Percentiles rank a stretch among this genome's conserved stretches.
phyloP scores from a whole-genome alignment of 2,329 filamentous ascomycete species.

The Dactylellina leptospora region DNA sequence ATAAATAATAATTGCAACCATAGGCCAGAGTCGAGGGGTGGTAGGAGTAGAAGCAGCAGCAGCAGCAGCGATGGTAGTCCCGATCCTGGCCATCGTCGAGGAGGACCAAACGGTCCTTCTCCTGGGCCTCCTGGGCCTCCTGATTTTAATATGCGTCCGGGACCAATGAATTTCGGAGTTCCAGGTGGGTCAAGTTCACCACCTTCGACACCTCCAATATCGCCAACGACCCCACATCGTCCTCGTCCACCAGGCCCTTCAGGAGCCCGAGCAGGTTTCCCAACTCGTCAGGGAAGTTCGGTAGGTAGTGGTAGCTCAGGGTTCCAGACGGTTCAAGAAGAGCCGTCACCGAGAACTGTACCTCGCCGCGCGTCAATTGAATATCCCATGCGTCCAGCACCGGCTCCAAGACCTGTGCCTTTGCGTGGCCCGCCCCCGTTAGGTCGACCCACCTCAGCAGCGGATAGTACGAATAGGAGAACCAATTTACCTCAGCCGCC shows the following conservation, averaged over 20 bases:
- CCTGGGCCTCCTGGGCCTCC: slow-evolving; percentile 14
- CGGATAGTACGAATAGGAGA: neutral
- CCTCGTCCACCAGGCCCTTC: neutral
- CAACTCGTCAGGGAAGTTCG: neutral
- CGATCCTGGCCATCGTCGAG: neutral
- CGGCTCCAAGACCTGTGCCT: neutral
- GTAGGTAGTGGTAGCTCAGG: slow-evolving; percentile 19
- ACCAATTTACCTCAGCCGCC: neutral
- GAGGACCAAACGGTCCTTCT: neutral
- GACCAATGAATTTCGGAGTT: neutral
- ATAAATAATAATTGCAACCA: slow-evolving; percentile 28
- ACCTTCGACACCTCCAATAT: slow-evolving; percentile 3
- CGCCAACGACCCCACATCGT: neutral
- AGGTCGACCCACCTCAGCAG: neutral
- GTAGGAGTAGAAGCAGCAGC: neutral
- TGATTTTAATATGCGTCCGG: neutral
- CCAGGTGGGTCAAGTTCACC: neutral
- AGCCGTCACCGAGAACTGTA: slow-evolving; percentile 20
- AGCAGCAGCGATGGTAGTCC: neutral
- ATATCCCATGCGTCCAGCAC: neutral
- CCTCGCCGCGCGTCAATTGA: slow-evolving; percentile 24
- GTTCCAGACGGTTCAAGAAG: slow-evolving; percentile 10
- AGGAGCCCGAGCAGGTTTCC: neutral
- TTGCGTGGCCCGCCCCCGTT: neutral
- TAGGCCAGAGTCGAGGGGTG: slow-evolving; percentile 4